Base-by-base conservation (phyloP, 75 land plant genomes). In the Azolla pinnata region DNA sequence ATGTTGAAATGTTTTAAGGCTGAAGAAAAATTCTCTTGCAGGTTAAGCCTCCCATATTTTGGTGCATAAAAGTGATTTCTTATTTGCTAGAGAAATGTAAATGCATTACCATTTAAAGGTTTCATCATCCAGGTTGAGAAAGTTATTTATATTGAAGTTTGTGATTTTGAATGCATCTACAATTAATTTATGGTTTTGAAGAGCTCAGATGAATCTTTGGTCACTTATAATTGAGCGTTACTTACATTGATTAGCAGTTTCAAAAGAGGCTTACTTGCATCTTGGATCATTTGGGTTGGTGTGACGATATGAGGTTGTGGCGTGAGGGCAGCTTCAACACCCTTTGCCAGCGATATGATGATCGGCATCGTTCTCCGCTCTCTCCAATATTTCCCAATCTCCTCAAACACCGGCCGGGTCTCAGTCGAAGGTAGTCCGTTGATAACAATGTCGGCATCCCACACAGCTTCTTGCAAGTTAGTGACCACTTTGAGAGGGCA, bases 371-470 rank as follows among this genome's bases (percentile, higher is more conserved):
- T 71, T 31, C 76, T 57, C 25, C 78, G 60, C 44, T 75, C 78
- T 19, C 75, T 44, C 78, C 78, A 75, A 61, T 65, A 75, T 0
- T 70, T 48, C 27, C 78, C 75, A 31, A 75, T 60, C 33, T 75
- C 69, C 29, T 73, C 62, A 47, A 75, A 75, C 1, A 75, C 77
- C 2, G 34, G 56, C 30, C 54, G 60, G 0, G 75, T 75, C 25
- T 75, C 78, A 4, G 76, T 75, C 5, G 76, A 75, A 35, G 78
- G 78, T 2, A 75, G 65, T 1, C 78, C 66, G 31, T 72, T 71
- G 7, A 75, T 60, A n/a, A 75, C 69, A 52, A 75, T 56, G 29
- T 75, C 78, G 0, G 78, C 78, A 48, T 75, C 78, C 78, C 78
- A 75, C 31, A 75, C 70, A 30, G 78, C 78, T 57, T 75, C 78